A percentile compares a stretch with the other conserved stretches of the same genome.
Conservation (phyloP, 1,284 basidiomycete genomes). For the Bjerkandera adusta region DNA sequence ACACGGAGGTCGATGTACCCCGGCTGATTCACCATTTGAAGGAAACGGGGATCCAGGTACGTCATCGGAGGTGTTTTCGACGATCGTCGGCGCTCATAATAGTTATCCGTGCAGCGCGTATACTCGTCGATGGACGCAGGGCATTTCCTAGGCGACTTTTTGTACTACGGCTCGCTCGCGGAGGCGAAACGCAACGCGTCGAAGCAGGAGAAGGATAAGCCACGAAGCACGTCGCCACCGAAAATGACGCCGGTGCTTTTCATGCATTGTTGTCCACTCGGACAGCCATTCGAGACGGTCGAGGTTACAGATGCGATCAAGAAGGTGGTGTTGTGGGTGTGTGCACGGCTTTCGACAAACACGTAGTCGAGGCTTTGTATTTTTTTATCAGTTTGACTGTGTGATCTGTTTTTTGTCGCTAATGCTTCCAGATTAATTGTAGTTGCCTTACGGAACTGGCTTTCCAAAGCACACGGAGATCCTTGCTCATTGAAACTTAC, state of each 20-base stretch:
- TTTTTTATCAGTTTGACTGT: no score
- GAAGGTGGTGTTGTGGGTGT: constrained; percentile 58
- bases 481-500: no score
- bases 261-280: constrained; percentile 68
- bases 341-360: constrained; percentile 30
- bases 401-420: no score
- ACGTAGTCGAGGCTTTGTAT: no score
- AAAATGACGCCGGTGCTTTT: constrained; percentile 55
- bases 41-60: constrained; percentile 54
- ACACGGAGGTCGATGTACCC: constrained; percentile 46
- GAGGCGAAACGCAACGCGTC: constrained; percentile 55
- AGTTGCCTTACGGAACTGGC: no score
- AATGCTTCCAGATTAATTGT: no score
- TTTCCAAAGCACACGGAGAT: no score
- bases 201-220: constrained; percentile 47
- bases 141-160: constrained; percentile 75
- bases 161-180: constrained; percentile 77
- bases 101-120: constrained; percentile 62
- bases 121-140: constrained; percentile 74
- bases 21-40: constrained; percentile 56
- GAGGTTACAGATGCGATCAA: constrained; percentile 67
- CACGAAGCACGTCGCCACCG: constrained; percentile 39
- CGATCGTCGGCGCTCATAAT: constrained; percentile 9
- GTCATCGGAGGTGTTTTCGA: constrained; percentile 22
- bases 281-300: constrained; percentile 56